phyloP scores from a whole-genome alignment of 257 asterid species.

The Haberlea rhodopensis region DNA sequence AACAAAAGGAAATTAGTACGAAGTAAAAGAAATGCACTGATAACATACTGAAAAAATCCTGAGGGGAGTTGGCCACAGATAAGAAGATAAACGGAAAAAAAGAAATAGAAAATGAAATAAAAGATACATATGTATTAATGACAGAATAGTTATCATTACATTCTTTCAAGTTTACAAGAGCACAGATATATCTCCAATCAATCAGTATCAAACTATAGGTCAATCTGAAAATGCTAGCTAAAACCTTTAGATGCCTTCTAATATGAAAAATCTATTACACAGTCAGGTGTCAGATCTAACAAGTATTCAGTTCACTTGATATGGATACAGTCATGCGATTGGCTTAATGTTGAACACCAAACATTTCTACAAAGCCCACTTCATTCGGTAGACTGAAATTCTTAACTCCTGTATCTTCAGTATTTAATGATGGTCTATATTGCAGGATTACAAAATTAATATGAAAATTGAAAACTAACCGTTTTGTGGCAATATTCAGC shows the following conservation, averaged over 20 bases:
- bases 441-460: slow-evolving; percentile 10
- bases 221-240: slow-evolving; percentile 11
- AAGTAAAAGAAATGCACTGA: not conserved
- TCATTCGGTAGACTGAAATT: not conserved
- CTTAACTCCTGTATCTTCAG: slow-evolving; percentile 19
- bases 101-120: slow-evolving; percentile 19
- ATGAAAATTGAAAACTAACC: slow-evolving; percentile 39
- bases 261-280: slow-evolving; percentile 12
- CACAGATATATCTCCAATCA: slow-evolving; percentile 16
- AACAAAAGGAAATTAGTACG: not conserved
- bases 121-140: not conserved
- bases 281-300: slow-evolving; percentile 1
- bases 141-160: not conserved
- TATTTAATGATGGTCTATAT: slow-evolving; percentile 6
- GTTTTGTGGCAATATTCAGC: slow-evolving; percentile 99
- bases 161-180: not conserved
- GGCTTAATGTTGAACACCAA: slow-evolving; percentile 18
- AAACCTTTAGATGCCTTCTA: slow-evolving; percentile 18
- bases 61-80: slow-evolving; percentile 20
- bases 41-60: not conserved
- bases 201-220: slow-evolving; percentile 3
- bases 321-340: slow-evolving; percentile 10
- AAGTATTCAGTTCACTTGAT: slow-evolving; percentile 18
- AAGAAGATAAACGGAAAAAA: slow-evolving; percentile 2
- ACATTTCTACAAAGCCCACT: slow-evolving; percentile 17